These are phyloP conservation scores for Vigna unguiculata DNA, from an alignment of 306 rosid species.

Conservation along the genomic window DNA sequence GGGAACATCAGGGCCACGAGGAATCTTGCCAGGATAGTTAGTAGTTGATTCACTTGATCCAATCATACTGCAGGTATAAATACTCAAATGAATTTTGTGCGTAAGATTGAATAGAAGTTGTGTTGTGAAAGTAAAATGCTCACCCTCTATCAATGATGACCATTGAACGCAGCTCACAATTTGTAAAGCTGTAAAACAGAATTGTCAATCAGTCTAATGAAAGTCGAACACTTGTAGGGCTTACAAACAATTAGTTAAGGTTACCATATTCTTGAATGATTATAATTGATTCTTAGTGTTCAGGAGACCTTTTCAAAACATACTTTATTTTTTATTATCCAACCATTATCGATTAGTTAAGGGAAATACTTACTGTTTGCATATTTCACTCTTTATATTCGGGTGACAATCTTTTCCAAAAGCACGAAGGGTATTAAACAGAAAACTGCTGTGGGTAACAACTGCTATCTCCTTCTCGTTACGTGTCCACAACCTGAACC, in stretches of 20 bases:
- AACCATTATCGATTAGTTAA: background rate
- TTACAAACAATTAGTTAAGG: background rate
- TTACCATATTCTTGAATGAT: background rate
- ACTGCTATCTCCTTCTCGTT: constrained; percentile 86
- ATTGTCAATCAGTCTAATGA: constrained; percentile 20
- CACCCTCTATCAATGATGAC: constrained; percentile 74
- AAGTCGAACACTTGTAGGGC: background rate
- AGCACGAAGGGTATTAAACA: constrained; percentile 64
- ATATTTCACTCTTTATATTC: constrained; percentile 66
- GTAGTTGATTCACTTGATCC: constrained; percentile 68
- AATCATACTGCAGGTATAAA: constrained; percentile 56
- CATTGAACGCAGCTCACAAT: constrained; percentile 85
- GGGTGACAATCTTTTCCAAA: constrained; percentile 85
- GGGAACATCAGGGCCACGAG: constrained; percentile 73
- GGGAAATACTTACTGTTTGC: constrained; percentile 61
- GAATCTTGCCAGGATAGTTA: constrained; percentile 76
- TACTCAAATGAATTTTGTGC: constrained; percentile 16
- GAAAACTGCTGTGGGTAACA: constrained; percentile 77
- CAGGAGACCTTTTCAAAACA: constrained; percentile 14
- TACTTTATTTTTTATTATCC: constrained; percentile 10
- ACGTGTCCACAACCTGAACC: constrained; percentile 82
- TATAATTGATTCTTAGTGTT: background rate
- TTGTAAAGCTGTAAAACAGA: constrained; percentile 71
- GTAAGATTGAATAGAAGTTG: background rate
- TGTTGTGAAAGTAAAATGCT: constrained; percentile 37